These are phyloP conservation scores for Leucocoprinus sp. DNA, from an alignment of 768 basidiomycete species.

Conservation along the genomic window DNA sequence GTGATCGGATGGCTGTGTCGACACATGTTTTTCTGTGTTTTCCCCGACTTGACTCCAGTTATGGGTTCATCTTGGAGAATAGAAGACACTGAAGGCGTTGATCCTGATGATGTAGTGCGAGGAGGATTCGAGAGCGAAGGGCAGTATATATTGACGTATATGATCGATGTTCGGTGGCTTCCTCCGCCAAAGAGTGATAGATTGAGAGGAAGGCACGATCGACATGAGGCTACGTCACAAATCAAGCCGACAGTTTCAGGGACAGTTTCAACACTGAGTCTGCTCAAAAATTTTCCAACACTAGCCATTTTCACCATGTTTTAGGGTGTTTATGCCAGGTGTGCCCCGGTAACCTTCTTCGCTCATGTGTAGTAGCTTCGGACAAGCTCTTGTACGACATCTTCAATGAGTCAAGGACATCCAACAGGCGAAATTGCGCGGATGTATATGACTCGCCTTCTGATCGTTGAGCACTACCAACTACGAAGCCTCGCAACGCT, in stretches of 20 bases:
- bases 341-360: no score
- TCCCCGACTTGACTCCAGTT: no score
- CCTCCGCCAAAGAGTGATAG: not conserved
- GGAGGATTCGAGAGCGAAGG: not conserved
- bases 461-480: not conserved
- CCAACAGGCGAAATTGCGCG: not conserved
- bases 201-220: not conserved
- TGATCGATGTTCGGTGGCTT: not conserved
- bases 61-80: no score
- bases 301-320: not conserved
- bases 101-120: no score
- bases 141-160: not conserved
- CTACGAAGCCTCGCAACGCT: slow-evolving; percentile 22
- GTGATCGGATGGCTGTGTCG: not conserved
- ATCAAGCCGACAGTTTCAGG: no score
- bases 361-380: no score
- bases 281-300: not conserved
- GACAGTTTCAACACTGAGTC: no score
- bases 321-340: no score
- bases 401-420: not conserved
- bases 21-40: no score
- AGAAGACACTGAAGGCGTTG: no score
- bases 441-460: not conserved
- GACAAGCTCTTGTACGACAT: not conserved
- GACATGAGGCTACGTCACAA: no score